Percentiles rank a stretch among this genome's conserved stretches.
phyloP scores from a whole-genome alignment of 2,329 filamentous ascomycete genomes.

The Sporothrix pseudoabietina region DNA sequence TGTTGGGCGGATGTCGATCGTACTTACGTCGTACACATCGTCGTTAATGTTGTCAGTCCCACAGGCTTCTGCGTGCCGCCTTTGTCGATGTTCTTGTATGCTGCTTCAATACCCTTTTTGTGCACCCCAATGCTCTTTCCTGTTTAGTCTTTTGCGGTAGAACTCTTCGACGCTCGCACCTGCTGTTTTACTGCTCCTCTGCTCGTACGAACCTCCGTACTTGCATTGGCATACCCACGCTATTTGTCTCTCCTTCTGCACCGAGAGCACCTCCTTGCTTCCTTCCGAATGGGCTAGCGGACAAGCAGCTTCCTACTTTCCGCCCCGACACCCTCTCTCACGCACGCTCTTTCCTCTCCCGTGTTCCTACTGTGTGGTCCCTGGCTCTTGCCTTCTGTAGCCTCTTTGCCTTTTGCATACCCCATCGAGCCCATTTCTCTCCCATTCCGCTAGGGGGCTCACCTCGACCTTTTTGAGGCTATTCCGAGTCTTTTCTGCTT shows the following conservation, averaged over 20 bases:
- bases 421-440: neutral
- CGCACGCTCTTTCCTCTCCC: constrained; percentile 19
- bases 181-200: neutral
- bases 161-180: neutral
- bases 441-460: constrained; percentile 1
- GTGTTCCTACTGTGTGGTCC: neutral
- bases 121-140: neutral
- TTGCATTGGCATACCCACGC: neutral
- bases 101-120: neutral
- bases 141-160: neutral
- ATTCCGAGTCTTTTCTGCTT: constrained; percentile 9
- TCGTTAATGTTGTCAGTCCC: too few relatives aligned
- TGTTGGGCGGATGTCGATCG: neutral
- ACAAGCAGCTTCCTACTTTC: constrained; percentile 24
- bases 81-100: neutral
- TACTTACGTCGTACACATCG: too few relatives aligned
- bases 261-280: constrained; percentile 27
- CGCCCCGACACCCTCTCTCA: neutral
- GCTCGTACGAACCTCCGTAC: neutral
- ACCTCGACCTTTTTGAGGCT: neutral
- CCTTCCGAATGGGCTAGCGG: constrained; percentile 20
- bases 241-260: constrained; percentile 19
- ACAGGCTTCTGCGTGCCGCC: neutral
- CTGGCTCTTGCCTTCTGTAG: neutral
- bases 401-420: neutral